These are phyloP conservation scores for Debaryomyces fabryi DNA, from an alignment of 1,139 yeast genomes.

Conservation along the genomic window DNA sequence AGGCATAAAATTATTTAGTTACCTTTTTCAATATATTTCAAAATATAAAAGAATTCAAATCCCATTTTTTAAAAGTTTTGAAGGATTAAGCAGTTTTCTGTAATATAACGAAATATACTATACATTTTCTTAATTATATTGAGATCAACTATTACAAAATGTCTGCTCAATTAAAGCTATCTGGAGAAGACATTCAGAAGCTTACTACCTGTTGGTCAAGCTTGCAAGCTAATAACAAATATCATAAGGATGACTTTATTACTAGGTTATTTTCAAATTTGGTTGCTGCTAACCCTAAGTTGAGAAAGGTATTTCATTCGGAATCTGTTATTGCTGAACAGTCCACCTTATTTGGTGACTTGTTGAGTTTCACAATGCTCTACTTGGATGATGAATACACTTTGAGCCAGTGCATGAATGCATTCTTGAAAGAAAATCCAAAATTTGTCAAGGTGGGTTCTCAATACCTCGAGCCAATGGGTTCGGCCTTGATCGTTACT, in stretches of 20 bases:
- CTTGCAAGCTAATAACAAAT: slow-evolving; percentile 30
- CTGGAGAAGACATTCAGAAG: slow-evolving; percentile 2
- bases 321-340: slow-evolving; percentile 34
- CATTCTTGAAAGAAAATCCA: slow-evolving; percentile 38
- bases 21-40: slow-evolving; percentile 4
- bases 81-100: slow-evolving; percentile 1
- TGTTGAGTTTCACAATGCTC: slow-evolving; percentile 35
- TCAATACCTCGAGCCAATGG: slow-evolving; percentile 48
- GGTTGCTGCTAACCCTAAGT: slow-evolving; percentile 32
- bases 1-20: slow-evolving; percentile 1
- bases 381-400: slow-evolving; percentile 33
- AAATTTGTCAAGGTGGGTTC: slow-evolving; percentile 29
- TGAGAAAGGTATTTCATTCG: slow-evolving; percentile 26
- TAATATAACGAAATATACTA: neutral
- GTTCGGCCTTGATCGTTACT: slow-evolving; percentile 42
- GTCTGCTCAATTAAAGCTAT: slow-evolving; percentile 7
- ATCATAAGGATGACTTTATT: slow-evolving; percentile 33
- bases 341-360: slow-evolving; percentile 38
- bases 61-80: slow-evolving; percentile 1
- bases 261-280: slow-evolving; percentile 38
- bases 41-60: slow-evolving; percentile 11
- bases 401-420: slow-evolving; percentile 38
- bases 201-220: slow-evolving; percentile 31
- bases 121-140: neutral
- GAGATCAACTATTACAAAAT: neutral